Evolutionary conservation across 1,284 basidiomycete genomes (phyloP).

Genomic region (Marasmius oreades): DNA sequence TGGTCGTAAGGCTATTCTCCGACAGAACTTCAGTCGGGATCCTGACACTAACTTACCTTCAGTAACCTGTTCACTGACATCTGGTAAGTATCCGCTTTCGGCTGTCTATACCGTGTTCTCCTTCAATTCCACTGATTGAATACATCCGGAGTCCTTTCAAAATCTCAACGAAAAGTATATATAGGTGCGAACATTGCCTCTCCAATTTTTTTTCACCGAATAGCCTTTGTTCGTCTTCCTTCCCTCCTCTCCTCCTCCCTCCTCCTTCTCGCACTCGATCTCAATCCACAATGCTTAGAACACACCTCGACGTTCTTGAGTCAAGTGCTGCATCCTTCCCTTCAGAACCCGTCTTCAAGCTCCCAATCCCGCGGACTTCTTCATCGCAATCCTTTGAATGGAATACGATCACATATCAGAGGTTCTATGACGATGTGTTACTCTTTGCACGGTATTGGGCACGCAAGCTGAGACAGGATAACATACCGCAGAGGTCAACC

Average conservation of each 20-base stretch:
- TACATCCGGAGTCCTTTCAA: neutral
- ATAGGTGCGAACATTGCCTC: neutral
- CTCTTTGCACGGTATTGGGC: conserved; percentile 55
- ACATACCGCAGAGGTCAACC: conserved; percentile 49
- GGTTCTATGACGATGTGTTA: conserved; percentile 55
- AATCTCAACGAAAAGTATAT: neutral
- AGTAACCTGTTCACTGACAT: neutral
- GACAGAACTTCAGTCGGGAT: neutral
- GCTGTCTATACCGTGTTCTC: neutral
- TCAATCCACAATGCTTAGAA: conserved; percentile 27
- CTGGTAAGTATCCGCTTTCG: conserved; percentile 2
- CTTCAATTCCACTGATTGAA: neutral
- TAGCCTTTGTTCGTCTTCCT: neutral
- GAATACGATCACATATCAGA: conserved; percentile 47
- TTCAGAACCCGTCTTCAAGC: conserved; percentile 43
- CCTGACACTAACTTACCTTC: conserved; percentile 1
- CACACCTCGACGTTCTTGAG: conserved; percentile 51
- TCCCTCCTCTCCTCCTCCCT: neutral
- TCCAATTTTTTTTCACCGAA: neutral
- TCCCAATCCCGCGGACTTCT: conserved; percentile 35
- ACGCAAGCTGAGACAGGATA: conserved; percentile 35
- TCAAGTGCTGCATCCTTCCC: conserved; percentile 39
- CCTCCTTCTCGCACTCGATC: neutral
- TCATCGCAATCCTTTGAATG: conserved; percentile 37
- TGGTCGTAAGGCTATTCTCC: neutral